Conservation (phyloP, 2,329 filamentous ascomycete genomes). For the Pochonia chlamydosporia region DNA sequence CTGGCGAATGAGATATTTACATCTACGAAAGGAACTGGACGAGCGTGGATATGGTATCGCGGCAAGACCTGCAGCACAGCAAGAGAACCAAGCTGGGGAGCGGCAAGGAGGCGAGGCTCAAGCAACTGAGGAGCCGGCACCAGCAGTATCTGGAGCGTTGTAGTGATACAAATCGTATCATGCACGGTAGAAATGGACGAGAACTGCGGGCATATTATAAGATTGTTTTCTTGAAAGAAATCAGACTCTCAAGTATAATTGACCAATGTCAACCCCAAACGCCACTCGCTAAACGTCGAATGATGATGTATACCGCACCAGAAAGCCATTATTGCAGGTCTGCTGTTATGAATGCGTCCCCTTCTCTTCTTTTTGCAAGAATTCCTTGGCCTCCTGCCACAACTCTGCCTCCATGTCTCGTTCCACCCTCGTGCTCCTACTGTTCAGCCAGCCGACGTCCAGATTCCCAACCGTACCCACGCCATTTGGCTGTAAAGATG, state of each 20-base stretch:
- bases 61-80: background rate
- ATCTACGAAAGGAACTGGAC: slow-evolving; percentile 7
- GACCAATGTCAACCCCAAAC: background rate
- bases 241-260: background rate
- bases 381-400: slow-evolving; percentile 44
- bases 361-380: slow-evolving; percentile 26
- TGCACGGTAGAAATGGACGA: background rate
- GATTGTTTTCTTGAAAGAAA: background rate
- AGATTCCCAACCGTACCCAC: slow-evolving; percentile 54
- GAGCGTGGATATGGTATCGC: slow-evolving; percentile 4
- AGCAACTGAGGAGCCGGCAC: background rate
- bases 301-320: background rate
- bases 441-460: slow-evolving; percentile 87
- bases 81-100: background rate
- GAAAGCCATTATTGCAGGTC: background rate
- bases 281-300: background rate
- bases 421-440: slow-evolving; percentile 73
- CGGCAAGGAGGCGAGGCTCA: background rate
- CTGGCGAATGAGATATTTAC: slow-evolving; percentile 10
- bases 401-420: slow-evolving; percentile 80
- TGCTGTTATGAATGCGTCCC: background rate
- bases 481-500: slow-evolving; percentile 47
- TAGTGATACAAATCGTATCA: background rate
- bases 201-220: background rate
- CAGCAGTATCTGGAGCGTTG: slow-evolving; percentile 7